phyloP scores from a whole-genome alignment of 1,139 yeast species.

The Saccharomyces hybrid region DNA sequence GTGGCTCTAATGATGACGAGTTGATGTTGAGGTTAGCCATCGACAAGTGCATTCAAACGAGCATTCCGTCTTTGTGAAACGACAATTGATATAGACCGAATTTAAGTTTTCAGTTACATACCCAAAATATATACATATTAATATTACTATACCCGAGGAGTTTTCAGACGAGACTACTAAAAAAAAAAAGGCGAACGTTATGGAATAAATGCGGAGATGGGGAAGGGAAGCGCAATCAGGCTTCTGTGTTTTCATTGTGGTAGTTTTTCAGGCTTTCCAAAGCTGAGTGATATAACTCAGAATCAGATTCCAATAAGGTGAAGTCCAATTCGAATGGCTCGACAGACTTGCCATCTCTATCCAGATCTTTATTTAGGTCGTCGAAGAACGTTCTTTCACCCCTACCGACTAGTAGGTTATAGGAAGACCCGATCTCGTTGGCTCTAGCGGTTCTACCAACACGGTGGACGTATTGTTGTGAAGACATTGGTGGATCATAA shows the following conservation, averaged over 20 bases:
- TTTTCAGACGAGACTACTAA: not conserved
- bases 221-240: not conserved
- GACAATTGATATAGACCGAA: slow-evolving; percentile 50
- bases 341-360: not conserved
- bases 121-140: not conserved
- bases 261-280: not conserved
- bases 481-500: slow-evolving; percentile 82
- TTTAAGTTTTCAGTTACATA: slow-evolving; percentile 8
- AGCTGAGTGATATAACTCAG: not conserved
- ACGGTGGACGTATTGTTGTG: slow-evolving; percentile 89
- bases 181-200: not conserved
- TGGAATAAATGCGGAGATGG: not conserved
- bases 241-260: not conserved
- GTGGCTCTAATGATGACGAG: slow-evolving; percentile 69
- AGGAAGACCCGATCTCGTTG: slow-evolving; percentile 64
- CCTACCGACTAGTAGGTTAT: slow-evolving; percentile 60
- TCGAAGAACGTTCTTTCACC: slow-evolving; percentile 52
- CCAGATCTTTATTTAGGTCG: slow-evolving; percentile 32
- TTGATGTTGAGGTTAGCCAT: slow-evolving; percentile 48
- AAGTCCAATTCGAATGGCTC: not conserved
- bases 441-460: slow-evolving; percentile 98
- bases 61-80: slow-evolving; percentile 40
- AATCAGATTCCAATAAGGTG: not conserved
- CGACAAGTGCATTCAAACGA: slow-evolving; percentile 39
- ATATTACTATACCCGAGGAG: not conserved